phyloP scores from a whole-genome alignment of 768 basidiomycete genomes.

The Russula compacta region DNA sequence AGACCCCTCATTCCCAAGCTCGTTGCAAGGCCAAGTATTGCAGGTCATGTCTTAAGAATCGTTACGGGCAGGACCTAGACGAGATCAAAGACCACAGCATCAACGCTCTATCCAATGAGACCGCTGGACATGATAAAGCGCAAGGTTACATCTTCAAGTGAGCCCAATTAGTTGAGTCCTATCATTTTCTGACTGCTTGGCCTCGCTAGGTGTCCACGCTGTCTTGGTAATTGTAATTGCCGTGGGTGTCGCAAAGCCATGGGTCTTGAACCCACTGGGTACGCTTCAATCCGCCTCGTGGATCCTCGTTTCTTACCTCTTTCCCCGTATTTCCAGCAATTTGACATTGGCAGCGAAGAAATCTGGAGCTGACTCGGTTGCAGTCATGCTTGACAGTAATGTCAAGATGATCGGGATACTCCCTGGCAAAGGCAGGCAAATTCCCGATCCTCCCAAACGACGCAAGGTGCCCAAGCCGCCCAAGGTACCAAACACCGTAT shows the following conservation, averaged over 20 bases:
- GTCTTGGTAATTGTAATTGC: conserved; percentile 60
- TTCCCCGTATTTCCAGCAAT: conserved; percentile 26
- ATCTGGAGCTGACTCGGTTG: conserved; percentile 32
- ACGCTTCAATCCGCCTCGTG: conserved; percentile 20
- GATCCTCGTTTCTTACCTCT: not conserved
- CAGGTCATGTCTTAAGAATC: conserved; percentile 54
- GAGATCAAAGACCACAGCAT: conserved; percentile 27
- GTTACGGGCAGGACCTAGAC: conserved; percentile 48
- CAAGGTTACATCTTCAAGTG: conserved; percentile 47
- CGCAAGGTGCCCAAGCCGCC: conserved; percentile 21
- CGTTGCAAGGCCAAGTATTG: conserved; percentile 56
- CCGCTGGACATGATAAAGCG: conserved; percentile 24
- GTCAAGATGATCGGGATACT: conserved; percentile 27
- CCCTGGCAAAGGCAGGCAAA: conserved; percentile 24
- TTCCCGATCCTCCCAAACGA: conserved; percentile 7
- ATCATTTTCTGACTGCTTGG: conserved; percentile 14
- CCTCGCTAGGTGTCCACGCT: conserved; percentile 53
- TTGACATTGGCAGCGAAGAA: conserved; percentile 31
- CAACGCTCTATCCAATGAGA: conserved; percentile 16
- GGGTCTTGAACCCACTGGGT: conserved; percentile 56
- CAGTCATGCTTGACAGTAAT: conserved; percentile 30
- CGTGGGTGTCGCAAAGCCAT: conserved; percentile 52
- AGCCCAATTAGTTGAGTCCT: conserved; percentile 8
- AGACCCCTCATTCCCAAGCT: conserved; percentile 26
- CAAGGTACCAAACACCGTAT: conserved; percentile 14